Evolutionary conservation across 495 filamentous ascomycete genomes (phyloP), one percentile per base, ranked within the genome.

Genomic region (Margaritispora aquatica): DNA sequence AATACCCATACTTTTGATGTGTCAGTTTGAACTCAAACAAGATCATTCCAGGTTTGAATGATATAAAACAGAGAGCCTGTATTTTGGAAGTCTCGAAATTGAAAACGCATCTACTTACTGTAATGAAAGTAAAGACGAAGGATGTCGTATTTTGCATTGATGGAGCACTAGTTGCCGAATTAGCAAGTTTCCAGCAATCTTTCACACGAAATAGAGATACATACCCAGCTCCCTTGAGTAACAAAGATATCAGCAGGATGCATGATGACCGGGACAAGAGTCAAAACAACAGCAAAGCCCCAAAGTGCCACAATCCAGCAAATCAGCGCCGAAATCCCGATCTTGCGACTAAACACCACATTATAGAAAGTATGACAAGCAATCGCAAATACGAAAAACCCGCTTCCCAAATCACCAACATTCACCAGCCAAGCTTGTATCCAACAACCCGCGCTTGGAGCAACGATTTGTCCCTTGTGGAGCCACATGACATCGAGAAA

Each of bases 61-160:
- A 34, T 34, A n/a, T n/a, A n/a, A n/a, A n/a, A n/a, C n/a, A n/a
- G n/a, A n/a, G n/a, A n/a, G n/a, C n/a, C n/a, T n/a, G n/a, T n/a
- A n/a, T n/a, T n/a, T n/a, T n/a, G 29, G 29, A 34, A 5, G 29
- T 34, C 29, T 13, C 29, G 5, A 34, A 34, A 34, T 5, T 13
- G 13, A 34, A 34, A 13, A 34, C 5, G 29, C 5, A 34, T 13
- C 11, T 15, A 8, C 38, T 44, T 44, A 55, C 89, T 74, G 63
- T 91, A 91, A 63, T 91, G 88, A 22, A 85, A 80, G 73, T 78
- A 81, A 0, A 91, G 77, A 58, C 86, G 86, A 29, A 81, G 71
- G 4, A 66, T 64, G 56, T 86, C 80, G 68, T 84, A 88, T 2
- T 78, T 71, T 50, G 72, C 67, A 63, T 78, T 84, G 24, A 89